Percentiles rank a stretch among this genome's conserved stretches.
phyloP scores from a whole-genome alignment of 306 rosid species.

The Dryas octopetala region DNA sequence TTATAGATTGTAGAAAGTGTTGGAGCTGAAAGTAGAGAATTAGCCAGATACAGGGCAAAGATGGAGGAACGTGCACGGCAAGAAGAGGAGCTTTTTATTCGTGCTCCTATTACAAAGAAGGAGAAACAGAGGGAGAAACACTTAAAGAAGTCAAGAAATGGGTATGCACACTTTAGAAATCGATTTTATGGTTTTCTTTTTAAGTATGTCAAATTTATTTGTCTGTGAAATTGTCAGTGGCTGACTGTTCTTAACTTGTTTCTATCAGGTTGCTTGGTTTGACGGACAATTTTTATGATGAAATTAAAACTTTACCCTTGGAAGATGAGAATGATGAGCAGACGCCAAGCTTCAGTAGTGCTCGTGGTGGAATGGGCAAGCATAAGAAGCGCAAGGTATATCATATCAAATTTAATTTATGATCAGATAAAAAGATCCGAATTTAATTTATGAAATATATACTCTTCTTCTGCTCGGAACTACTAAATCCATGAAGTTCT shows the following conservation, averaged over 20 bases:
- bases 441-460: neutral
- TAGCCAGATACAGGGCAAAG: conserved; percentile 52
- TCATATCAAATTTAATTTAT: conserved; percentile 7
- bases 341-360: conserved; percentile 31
- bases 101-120: conserved; percentile 67
- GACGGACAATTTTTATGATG: conserved; percentile 77
- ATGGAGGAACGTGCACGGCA: conserved; percentile 63
- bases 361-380: conserved; percentile 44
- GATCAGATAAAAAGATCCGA: neutral
- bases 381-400: conserved; percentile 73
- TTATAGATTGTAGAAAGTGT: conserved; percentile 58
- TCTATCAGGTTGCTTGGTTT: conserved; percentile 72
- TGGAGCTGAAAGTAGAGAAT: conserved; percentile 68
- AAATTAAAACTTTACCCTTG: conserved; percentile 63
- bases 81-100: conserved; percentile 80
- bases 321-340: conserved; percentile 50
- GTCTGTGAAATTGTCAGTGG: conserved; percentile 9
- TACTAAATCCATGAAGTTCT: neutral
- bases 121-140: conserved; percentile 76
- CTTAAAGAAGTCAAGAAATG: conserved; percentile 75
- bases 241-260: conserved; percentile 22
- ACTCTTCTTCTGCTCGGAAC: conserved; percentile 1
- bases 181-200: conserved; percentile 1
- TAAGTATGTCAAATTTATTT: neutral
- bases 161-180: conserved; percentile 42